phyloP scores from a whole-genome alignment of 139 green algal genomes.

The Medakamo hakoo region DNA sequence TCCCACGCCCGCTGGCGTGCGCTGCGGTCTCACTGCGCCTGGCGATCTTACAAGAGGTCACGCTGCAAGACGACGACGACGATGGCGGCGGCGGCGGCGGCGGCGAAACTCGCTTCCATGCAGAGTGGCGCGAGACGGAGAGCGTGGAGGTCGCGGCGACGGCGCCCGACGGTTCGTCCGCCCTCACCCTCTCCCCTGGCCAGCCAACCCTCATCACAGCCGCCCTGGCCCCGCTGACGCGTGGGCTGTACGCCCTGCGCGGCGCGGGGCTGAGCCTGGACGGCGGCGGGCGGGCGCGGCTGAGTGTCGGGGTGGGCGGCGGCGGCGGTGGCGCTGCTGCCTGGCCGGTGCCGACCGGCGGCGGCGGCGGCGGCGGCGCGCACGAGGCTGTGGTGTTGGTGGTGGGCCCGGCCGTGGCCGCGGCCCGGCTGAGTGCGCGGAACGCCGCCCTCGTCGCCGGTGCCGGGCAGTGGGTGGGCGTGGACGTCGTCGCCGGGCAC shows the following conservation, averaged over 20 bases:
- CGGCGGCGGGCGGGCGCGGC: no score
- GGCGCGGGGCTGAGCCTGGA: neutral
- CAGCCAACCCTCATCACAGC: neutral
- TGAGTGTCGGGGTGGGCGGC: neutral
- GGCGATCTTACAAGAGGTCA: neutral
- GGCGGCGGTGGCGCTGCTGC: no score
- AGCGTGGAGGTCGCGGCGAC: neutral
- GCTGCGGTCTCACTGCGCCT: neutral
- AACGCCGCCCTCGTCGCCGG: no score
- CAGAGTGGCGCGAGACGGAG: neutral
- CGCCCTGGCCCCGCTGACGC: neutral
- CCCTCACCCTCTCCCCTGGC: neutral
- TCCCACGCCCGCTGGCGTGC: neutral
- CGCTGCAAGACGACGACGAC: neutral
- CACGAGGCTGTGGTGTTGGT: no score
- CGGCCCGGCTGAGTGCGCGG: no score
- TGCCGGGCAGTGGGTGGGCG: neutral
- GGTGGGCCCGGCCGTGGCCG: no score
- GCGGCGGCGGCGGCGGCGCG: no score
- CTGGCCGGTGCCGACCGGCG: no score
- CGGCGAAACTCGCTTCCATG: neutral
- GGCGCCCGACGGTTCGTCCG: neutral
- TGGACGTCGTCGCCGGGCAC: no score
- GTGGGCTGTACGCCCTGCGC: neutral
- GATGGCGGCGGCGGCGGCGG: no score